Percentiles rank a stretch among this genome's conserved stretches.
Evolutionary conservation across 352 stramenopile genomes (phyloP).

Genomic region (Blastocystis sp.): DNA sequence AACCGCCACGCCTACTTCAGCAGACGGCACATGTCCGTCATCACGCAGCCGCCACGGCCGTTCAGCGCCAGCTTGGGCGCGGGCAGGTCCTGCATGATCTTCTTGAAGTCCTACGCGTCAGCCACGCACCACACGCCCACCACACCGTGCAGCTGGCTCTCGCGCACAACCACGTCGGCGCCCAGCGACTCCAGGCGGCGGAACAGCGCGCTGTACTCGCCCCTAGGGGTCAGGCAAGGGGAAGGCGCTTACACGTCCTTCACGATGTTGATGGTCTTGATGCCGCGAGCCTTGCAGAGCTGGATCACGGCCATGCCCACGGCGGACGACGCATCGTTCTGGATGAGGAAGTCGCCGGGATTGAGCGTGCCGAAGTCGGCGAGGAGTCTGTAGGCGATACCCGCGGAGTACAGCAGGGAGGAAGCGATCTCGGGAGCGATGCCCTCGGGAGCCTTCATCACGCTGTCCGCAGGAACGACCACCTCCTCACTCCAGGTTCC

Average conservation of each 20-base stretch:
- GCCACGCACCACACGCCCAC: conserved; percentile 59
- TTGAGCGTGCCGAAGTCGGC: conserved; percentile 80
- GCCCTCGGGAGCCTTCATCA: conserved; percentile 73
- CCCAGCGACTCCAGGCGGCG: conserved; percentile 80
- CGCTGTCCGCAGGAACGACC: conserved; percentile 51
- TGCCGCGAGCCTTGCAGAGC: conserved; percentile 80
- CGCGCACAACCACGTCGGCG: conserved; percentile 78
- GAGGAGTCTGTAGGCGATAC: conserved; percentile 82
- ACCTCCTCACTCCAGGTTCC: conserved; percentile 71
- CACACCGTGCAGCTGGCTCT: conserved; percentile 74
- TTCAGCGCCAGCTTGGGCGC: conserved; percentile 82
- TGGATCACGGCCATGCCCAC: conserved; percentile 84
- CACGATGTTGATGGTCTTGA: conserved; percentile 86
- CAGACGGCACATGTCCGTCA: conserved; percentile 55
- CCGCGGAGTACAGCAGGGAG: conserved; percentile 79
- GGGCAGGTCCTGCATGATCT: conserved; percentile 80
- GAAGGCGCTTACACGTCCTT: conserved; percentile 77
- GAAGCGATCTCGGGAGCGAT: conserved; percentile 82
- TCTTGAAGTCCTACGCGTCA: conserved; percentile 80
- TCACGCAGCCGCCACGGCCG: conserved; percentile 76
- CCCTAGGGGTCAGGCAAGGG: not conserved
- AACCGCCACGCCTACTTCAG: conserved; percentile 40
- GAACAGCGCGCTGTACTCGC: conserved; percentile 77
- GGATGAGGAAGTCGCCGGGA: conserved; percentile 82
- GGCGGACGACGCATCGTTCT: conserved; percentile 83